These are phyloP conservation scores for Exophiala sp. DNA, from an alignment of 2,329 filamentous ascomycete genomes.

Conservation along the genomic window DNA sequence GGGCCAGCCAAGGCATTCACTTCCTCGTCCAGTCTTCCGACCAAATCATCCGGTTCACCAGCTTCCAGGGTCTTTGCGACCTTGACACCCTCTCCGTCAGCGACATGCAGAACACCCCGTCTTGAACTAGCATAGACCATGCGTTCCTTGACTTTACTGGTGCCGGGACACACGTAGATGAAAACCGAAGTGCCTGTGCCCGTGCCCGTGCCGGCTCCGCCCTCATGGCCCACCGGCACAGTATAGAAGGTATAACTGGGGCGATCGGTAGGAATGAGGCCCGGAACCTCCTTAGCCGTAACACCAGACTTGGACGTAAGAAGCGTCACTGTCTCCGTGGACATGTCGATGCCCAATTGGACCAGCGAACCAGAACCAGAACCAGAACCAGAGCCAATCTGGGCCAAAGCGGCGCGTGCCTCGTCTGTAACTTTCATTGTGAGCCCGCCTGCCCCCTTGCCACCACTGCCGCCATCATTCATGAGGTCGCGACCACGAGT, in stretches of 20 bases:
- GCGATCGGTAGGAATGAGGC: conserved; percentile 47
- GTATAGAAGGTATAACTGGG: conserved; percentile 57
- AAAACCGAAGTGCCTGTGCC: too few species aligned
- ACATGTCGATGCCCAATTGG: conserved; percentile 41
- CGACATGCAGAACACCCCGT: conserved; percentile 48
- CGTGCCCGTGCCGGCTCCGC: neutral
- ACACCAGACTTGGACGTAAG: conserved; percentile 34
- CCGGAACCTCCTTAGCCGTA: conserved; percentile 41
- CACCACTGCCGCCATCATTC: conserved; percentile 40
- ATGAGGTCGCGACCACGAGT: conserved; percentile 46
- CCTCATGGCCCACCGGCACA: neutral
- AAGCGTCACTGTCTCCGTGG: conserved; percentile 53
- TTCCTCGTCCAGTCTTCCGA: conserved; percentile 49
- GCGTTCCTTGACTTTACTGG: conserved; percentile 57
- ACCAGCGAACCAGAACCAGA: conserved; percentile 22
- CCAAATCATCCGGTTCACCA: conserved; percentile 54
- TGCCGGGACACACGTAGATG: conserved; percentile 58
- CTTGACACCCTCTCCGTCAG: conserved; percentile 52
- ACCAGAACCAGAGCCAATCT: conserved; percentile 31
- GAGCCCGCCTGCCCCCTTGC: conserved; percentile 33
- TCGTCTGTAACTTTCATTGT: conserved; percentile 50
- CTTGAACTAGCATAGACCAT: conserved; percentile 60
- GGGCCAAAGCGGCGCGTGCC: conserved; percentile 47
- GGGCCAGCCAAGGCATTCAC: conserved; percentile 32
- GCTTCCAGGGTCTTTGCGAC: conserved; percentile 58